A percentile compares a stretch with the other conserved stretches of the same genome.
These are phyloP conservation scores for Antitrichia curtipendula DNA, from an alignment of 225 moss, liverwort and hornwort genomes.

Conservation along the genomic window DNA sequence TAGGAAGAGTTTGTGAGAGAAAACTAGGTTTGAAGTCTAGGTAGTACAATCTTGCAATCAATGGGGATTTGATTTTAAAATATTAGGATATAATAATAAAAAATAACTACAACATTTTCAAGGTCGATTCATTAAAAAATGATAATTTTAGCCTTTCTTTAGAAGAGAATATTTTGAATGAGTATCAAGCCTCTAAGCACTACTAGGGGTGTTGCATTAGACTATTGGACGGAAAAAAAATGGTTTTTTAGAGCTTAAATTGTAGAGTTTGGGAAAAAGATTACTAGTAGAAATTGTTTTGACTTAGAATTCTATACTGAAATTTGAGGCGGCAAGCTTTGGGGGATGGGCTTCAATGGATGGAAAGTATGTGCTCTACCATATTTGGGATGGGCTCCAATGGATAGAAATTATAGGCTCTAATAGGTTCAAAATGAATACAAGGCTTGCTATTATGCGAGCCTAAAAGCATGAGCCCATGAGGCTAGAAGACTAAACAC, in stretches of 20 bases:
- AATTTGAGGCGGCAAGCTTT: no score
- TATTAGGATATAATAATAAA: no score
- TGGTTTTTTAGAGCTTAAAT: neutral
- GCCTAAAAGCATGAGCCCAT: no score
- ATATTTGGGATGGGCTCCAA: no score
- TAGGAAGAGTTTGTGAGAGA: neutral
- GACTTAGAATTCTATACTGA: no score
- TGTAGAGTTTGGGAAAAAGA: neutral
- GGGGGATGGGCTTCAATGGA: no score
- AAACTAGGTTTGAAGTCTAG: neutral
- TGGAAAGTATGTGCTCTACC: no score
- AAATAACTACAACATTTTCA: neutral
- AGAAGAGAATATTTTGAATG: neutral
- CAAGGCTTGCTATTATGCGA: no score
- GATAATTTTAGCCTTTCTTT: neutral
- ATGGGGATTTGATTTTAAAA: neutral
- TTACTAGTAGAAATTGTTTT: no score
- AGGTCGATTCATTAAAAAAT: neutral
- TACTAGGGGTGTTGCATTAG: neutral
- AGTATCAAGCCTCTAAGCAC: neutral
- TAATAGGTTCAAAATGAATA: no score
- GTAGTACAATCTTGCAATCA: neutral
- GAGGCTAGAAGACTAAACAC: no score
- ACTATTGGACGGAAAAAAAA: neutral
- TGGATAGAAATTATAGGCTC: no score